phyloP scores from a whole-genome alignment of 495 filamentous ascomycete species.

The Podospora pseudoanserina region DNA sequence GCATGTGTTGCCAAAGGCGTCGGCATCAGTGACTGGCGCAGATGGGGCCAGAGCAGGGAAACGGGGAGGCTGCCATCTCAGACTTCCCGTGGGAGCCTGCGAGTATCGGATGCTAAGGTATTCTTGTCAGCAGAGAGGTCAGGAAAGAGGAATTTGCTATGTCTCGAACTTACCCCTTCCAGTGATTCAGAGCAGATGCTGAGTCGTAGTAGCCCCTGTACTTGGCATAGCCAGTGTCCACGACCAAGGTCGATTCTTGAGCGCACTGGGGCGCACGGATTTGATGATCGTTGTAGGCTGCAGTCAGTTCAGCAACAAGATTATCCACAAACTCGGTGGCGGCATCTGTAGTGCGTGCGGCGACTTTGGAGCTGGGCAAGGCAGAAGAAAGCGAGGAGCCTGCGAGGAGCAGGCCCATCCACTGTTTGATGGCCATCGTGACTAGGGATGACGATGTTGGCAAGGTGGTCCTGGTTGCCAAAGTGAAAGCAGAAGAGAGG shows the following conservation, averaged over 20 bases:
- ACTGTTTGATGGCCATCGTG: slow-evolving; percentile 13
- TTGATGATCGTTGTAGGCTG: slow-evolving; percentile 9
- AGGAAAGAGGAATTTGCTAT: neutral
- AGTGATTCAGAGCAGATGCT: slow-evolving; percentile 36
- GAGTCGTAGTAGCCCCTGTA: slow-evolving; percentile 36
- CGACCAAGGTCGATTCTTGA: slow-evolving; percentile 19
- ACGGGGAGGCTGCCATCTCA: slow-evolving; percentile 37
- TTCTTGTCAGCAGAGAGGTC: neutral
- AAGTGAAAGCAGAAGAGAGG: neutral
- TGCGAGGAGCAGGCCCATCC: slow-evolving; percentile 16
- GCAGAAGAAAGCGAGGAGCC: slow-evolving; percentile 6
- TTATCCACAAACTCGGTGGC: slow-evolving; percentile 24
- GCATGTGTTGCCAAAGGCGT: slow-evolving; percentile 19
- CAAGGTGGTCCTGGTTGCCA: neutral
- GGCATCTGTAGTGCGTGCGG: slow-evolving; percentile 11
- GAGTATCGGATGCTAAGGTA: slow-evolving; percentile 30
- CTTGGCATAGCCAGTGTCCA: slow-evolving; percentile 41
- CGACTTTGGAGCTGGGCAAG: slow-evolving; percentile 1
- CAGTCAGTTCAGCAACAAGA: slow-evolving; percentile 24
- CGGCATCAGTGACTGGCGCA: slow-evolving; percentile 19
- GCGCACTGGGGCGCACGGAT: slow-evolving; percentile 19
- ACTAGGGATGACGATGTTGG: neutral
- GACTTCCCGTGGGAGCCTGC: slow-evolving; percentile 24
- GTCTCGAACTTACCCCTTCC: slow-evolving; percentile 34
- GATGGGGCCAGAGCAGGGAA: neutral